Evolutionary conservation across 2,329 filamentous ascomycete genomes (phyloP).

Genomic region (Cladophialophora chaetospira): DNA sequence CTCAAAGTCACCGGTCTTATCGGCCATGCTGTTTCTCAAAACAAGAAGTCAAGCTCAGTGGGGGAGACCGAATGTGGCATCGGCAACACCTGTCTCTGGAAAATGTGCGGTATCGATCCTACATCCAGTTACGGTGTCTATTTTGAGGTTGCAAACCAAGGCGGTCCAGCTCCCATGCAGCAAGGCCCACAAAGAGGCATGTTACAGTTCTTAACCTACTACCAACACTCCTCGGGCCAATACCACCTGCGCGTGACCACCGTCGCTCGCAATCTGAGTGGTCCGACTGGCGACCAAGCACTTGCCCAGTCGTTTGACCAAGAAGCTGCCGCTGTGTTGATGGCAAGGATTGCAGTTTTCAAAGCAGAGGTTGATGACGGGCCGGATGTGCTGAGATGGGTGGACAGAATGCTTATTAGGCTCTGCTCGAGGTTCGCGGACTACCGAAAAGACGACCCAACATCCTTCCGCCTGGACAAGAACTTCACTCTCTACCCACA

Average conservation of each 20-base stretch:
- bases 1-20: conserved; percentile 97
- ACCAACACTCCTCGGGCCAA: conserved; percentile 94
- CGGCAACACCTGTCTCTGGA: conserved; percentile 98
- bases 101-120: conserved; percentile 98
- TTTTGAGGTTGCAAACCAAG: conserved; percentile 95
- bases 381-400: conserved; percentile 97
- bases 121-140: conserved; percentile 93
- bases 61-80: conserved; percentile 98
- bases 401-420: conserved; percentile 96
- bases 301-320: conserved; percentile 98
- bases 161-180: conserved; percentile 79
- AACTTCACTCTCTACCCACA: conserved; percentile 99
- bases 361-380: conserved; percentile 98
- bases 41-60: conserved; percentile 96
- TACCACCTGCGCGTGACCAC: conserved; percentile 96
- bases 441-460: conserved; percentile 96
- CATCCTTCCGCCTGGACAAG: conserved; percentile 95
- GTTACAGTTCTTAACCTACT: conserved; percentile 98
- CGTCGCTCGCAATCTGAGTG: conserved; percentile 85
- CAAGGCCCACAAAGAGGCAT: conserved; percentile 88
- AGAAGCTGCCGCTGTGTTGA: conserved; percentile 93
- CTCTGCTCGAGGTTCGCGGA: conserved; percentile 96
- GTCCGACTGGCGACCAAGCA: conserved; percentile 89
- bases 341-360: conserved; percentile 99
- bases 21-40: conserved; percentile 91